These are phyloP conservation scores for Saturnispora gosingensis DNA, from an alignment of 805 yeast genomes.

Conservation along the genomic window DNA sequence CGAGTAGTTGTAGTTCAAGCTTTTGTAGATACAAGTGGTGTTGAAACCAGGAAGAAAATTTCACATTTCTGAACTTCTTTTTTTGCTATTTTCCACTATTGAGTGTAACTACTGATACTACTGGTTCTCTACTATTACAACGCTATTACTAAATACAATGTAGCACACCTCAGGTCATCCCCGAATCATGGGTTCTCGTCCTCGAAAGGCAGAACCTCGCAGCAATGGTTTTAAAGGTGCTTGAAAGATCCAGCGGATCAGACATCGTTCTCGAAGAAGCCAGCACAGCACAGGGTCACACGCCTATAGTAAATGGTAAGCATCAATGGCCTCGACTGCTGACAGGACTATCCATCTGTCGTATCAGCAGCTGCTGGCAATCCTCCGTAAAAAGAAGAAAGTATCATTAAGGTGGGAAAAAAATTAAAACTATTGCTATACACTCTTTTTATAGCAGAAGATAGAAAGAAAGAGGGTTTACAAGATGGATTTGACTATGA, in stretches of 20 bases:
- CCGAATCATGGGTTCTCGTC: constrained; percentile 71
- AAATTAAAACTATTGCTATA: not conserved
- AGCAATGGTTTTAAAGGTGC: constrained; percentile 95
- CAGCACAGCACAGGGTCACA: not conserved
- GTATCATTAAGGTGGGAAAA: not conserved
- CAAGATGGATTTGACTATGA: constrained; percentile 44
- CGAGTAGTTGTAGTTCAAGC: not conserved
- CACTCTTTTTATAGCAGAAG: not conserved
- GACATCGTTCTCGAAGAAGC: not conserved
- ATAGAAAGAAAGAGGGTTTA: not conserved
- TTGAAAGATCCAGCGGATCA: not conserved
- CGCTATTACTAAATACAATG: constrained; percentile 29
- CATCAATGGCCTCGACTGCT: not conserved
- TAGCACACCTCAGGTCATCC: constrained; percentile 90
- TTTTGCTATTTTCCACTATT: too few relatives aligned
- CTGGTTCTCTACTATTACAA: not conserved
- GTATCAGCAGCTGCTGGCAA: not conserved
- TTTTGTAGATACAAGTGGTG: not conserved
- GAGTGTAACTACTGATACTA: not conserved
- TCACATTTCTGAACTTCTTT: too few relatives aligned
- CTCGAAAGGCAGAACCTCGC: constrained; percentile 72
- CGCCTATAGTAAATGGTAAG: not conserved
- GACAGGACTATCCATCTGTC: not conserved
- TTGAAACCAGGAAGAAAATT: not conserved
- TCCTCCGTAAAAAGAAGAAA: not conserved